Evolutionary conservation across 768 basidiomycete genomes (phyloP), one percentile per base, ranked within the genome.

Genomic region (Mycena maculata): DNA sequence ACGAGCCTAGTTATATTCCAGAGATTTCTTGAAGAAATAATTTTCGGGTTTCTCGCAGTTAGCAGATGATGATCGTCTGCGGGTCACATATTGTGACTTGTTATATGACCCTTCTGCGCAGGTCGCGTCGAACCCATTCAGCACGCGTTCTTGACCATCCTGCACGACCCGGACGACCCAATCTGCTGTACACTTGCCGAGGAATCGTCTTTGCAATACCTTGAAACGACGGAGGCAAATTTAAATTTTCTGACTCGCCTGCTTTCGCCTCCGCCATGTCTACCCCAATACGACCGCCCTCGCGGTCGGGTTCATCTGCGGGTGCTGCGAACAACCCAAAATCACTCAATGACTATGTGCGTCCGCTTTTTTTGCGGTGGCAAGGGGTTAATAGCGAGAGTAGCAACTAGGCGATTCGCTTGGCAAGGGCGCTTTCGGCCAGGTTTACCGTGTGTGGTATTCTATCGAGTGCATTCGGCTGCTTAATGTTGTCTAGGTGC

Each of bases 371-470:
- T 52, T 27, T 18, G 49, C 48, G 55, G 53, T 67, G 38, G 49
- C 62, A 48, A 44, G 44, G 5, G 22, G 42, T 53, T 16, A 36
- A 54, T 52, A 28, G 4, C 36, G 33, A 45, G 16, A 28, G 15
- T 69, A 96, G 95, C 96, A 98, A 96, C 87, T 98, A 50, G 96
- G 95, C 22, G 96, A 98, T 76, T 93, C 92, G 45, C 86, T 98
- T n/a, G 96, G 96, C 57, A 96, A 97, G 78, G 96, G 96, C 73
- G 96, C 96, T 53, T 96, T 95, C 75, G 96, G 94, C n/a, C 94
- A 95, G 79, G 96, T 98, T 70, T 98, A 96, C 80, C 92, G 96
- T 93, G 82, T 77, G 94, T 88, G 45, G 39, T 22, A 25, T 36
- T 13, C 13, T 62, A 50, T 49, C 52, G 0, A 27, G 22, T 18